phyloP scores from a whole-genome alignment of 371 early-diverging fungal genomes.

The Batrachochytrium dendrobatidis region DNA sequence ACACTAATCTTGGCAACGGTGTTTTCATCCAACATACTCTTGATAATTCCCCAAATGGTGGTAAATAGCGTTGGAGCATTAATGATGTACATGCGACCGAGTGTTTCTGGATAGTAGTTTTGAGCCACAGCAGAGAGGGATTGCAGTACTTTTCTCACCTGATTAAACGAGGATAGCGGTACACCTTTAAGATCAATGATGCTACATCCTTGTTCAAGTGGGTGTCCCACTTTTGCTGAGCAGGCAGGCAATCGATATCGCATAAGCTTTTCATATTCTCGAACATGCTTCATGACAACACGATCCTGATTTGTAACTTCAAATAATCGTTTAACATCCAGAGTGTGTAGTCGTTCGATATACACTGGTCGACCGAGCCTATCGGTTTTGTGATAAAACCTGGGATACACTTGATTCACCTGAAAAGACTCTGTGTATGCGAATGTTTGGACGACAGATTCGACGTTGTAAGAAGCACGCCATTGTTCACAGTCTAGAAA shows the following conservation, averaged over 20 bases:
- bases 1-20: slow-evolving; percentile 56
- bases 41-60: slow-evolving; percentile 54
- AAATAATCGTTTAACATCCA: slow-evolving; percentile 48
- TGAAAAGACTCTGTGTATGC: slow-evolving; percentile 19
- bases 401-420: slow-evolving; percentile 36
- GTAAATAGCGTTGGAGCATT: slow-evolving; percentile 58
- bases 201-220: slow-evolving; percentile 54
- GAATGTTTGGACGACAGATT: slow-evolving; percentile 19
- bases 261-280: slow-evolving; percentile 52
- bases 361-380: slow-evolving; percentile 59
- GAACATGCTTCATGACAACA: slow-evolving; percentile 51
- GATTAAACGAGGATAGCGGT: slow-evolving; percentile 39
- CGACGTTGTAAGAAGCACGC: slow-evolving; percentile 39
- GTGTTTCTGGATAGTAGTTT: slow-evolving; percentile 63
- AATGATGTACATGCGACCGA: slow-evolving; percentile 58
- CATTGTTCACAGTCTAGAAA: slow-evolving; percentile 50
- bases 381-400: slow-evolving; percentile 60
- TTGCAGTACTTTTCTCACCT: slow-evolving; percentile 47
- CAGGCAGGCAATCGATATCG: slow-evolving; percentile 52
- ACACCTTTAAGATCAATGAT: slow-evolving; percentile 61
- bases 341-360: slow-evolving; percentile 49
- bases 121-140: slow-evolving; percentile 51
- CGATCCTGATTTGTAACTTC: slow-evolving; percentile 48
- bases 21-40: slow-evolving; percentile 57
- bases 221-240: slow-evolving; percentile 35